Conservation (phyloP, 129 eudicot genomes). For the Centrapalus pauciflorus region DNA sequence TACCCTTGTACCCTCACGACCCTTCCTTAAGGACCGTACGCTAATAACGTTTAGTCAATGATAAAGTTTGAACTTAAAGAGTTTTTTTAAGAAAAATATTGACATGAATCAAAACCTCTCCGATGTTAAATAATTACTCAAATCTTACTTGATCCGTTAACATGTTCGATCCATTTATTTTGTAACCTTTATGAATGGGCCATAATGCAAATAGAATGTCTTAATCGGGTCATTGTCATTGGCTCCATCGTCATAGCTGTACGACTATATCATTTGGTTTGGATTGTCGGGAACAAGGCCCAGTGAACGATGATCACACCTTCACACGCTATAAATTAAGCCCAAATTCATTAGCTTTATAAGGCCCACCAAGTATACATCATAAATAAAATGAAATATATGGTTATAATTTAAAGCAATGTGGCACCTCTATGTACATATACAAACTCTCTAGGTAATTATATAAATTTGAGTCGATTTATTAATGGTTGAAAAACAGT, state of each 20-base stretch:
- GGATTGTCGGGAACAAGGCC: slow-evolving; percentile 7
- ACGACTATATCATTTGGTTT: slow-evolving; percentile 1
- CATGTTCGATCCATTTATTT: too few species aligned
- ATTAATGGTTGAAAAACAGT: not conserved
- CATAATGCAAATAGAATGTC: not conserved
- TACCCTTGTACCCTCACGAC: too few species aligned
- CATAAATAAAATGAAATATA: not conserved
- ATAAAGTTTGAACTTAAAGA: too few species aligned
- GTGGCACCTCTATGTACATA: slow-evolving; percentile 12
- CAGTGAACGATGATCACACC: slow-evolving; percentile 1
- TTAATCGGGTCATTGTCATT: slow-evolving; percentile 3
- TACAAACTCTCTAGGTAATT: not conserved
- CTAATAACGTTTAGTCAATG: too few species aligned
- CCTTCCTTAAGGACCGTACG: too few species aligned
- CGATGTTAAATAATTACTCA: too few species aligned
- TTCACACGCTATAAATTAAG: not conserved
- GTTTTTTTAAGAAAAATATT: too few species aligned
- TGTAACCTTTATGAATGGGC: too few species aligned
- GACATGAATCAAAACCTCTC: too few species aligned
- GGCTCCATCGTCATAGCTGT: slow-evolving; percentile 11
- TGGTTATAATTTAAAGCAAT: not conserved
- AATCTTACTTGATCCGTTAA: too few species aligned
- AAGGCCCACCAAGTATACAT: slow-evolving; percentile 13
- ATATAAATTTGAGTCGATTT: not conserved
- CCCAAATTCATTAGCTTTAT: not conserved